Percentiles rank a stretch among this genome's conserved stretches.
Conservation (phyloP, 176 grass and related monocot species). For the Neostapfia colusana region DNA sequence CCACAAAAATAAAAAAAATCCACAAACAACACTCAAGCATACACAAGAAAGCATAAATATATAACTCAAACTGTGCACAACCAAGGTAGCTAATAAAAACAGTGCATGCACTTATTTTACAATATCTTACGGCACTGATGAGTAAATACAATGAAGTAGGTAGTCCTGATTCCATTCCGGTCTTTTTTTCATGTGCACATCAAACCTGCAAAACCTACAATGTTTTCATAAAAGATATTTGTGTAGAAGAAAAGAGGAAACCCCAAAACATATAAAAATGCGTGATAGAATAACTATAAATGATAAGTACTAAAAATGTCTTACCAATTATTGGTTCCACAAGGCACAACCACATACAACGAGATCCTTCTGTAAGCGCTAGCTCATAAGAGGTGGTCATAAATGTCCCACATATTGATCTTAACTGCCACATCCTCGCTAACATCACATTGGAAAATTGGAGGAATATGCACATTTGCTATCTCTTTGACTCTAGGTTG, state of each 20-base stretch:
- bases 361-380: background rate
- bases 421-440: background rate
- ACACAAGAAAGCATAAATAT: background rate
- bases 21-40: background rate
- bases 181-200: background rate
- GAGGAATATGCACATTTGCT: background rate
- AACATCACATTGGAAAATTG: background rate
- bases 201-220: background rate
- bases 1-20: too few relatives aligned
- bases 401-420: slow-evolving; percentile 1
- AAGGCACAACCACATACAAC: background rate
- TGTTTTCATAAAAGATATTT: background rate
- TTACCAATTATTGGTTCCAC: background rate
- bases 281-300: too few relatives aligned
- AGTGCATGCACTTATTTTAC: background rate
- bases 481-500: background rate
- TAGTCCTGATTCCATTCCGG: too few relatives aligned
- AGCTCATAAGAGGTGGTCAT: background rate
- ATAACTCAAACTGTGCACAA: background rate
- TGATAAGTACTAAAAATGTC: background rate
- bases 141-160: background rate
- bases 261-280: background rate
- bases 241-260: background rate
- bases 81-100: background rate
- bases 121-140: background rate